Percentiles rank a stretch among this genome's conserved stretches.
Conservation (phyloP, 805 yeast genomes). For the Starmerella gropengiesseri region DNA sequence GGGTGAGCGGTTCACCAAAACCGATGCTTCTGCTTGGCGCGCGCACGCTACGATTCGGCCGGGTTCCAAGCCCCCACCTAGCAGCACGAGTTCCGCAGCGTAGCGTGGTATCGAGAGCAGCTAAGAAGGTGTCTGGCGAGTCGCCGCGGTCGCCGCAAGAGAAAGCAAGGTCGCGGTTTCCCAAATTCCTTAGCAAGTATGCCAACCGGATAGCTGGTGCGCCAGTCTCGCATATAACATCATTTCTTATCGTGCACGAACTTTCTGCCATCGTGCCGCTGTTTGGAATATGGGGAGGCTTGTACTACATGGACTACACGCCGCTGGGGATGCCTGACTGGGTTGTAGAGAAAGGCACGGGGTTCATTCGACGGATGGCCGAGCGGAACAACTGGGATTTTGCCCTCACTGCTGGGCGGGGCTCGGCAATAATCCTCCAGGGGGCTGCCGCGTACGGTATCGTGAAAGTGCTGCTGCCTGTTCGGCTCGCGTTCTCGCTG, state of each 20-base stretch:
- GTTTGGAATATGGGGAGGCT: conserved; percentile 53
- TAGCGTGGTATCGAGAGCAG: conserved; percentile 24
- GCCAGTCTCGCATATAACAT: conserved; percentile 49
- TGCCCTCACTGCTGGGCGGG: conserved; percentile 37
- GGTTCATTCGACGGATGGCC: conserved; percentile 42
- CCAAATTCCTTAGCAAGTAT: conserved; percentile 41
- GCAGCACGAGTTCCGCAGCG: conserved; percentile 3
- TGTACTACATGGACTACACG: conserved; percentile 45
- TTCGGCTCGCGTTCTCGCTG: conserved; percentile 42
- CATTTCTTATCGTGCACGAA: conserved; percentile 63
- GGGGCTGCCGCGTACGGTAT: conserved; percentile 68
- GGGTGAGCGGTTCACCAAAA: too few species aligned
- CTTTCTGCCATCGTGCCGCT: conserved; percentile 64
- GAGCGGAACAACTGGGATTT: conserved; percentile 28
- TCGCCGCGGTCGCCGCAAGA: conserved; percentile 1
- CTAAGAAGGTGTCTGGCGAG: conserved; percentile 21
- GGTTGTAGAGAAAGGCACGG: conserved; percentile 50
- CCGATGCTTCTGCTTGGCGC: conserved; percentile 2
- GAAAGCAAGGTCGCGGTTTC: conserved; percentile 31
- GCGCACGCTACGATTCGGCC: conserved; percentile 1
- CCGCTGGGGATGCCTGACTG: conserved; percentile 49
- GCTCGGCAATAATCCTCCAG: conserved; percentile 47
- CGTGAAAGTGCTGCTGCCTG: conserved; percentile 47
- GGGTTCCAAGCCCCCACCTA: neutral
- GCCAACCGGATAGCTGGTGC: conserved; percentile 42